Percentiles rank a stretch among this genome's conserved stretches.
phyloP scores from a whole-genome alignment of 768 basidiomycete genomes.

The Suillus subaureus region DNA sequence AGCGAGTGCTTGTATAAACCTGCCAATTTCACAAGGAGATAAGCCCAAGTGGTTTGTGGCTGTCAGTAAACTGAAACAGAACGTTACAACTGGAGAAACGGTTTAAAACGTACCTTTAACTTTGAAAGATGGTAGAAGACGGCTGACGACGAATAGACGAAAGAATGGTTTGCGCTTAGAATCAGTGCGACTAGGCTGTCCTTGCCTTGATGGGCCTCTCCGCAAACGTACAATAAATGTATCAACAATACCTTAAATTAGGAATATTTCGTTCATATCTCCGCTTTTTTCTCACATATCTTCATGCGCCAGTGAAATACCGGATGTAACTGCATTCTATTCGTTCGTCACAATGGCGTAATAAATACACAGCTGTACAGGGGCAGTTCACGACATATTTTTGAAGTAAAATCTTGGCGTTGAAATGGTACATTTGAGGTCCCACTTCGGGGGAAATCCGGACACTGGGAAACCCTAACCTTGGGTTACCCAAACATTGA shows the following conservation, averaged over 20 bases:
- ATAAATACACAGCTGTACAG: not conserved
- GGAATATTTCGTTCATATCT: constrained; percentile 14
- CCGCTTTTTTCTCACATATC: constrained; percentile 14
- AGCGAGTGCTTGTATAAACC: constrained; percentile 19
- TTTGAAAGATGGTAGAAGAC: not conserved
- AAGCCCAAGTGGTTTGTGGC: not conserved
- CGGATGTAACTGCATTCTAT: constrained; percentile 1
- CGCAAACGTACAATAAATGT: constrained; percentile 8
- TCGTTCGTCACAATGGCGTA: constrained; percentile 4
- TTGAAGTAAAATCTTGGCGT: not conserved
- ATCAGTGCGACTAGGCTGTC: constrained; percentile 20
- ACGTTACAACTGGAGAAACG: not conserved
- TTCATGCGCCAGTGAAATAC: constrained; percentile 21
- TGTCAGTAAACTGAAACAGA: constrained; percentile 6
- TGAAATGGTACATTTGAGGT: not conserved
- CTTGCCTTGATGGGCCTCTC: constrained; percentile 27
- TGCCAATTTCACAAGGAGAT: constrained; percentile 16
- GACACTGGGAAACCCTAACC: not conserved
- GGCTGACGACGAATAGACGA: constrained; percentile 9
- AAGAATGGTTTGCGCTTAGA: constrained; percentile 6
- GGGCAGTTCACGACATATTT: not conserved
- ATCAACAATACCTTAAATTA: constrained; percentile 15
- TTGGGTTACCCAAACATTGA: not conserved
- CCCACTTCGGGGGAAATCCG: not conserved
- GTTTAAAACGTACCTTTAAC: not conserved